phyloP scores from a whole-genome alignment of 2,329 filamentous ascomycete species.

The Blumeriella jaapii region DNA sequence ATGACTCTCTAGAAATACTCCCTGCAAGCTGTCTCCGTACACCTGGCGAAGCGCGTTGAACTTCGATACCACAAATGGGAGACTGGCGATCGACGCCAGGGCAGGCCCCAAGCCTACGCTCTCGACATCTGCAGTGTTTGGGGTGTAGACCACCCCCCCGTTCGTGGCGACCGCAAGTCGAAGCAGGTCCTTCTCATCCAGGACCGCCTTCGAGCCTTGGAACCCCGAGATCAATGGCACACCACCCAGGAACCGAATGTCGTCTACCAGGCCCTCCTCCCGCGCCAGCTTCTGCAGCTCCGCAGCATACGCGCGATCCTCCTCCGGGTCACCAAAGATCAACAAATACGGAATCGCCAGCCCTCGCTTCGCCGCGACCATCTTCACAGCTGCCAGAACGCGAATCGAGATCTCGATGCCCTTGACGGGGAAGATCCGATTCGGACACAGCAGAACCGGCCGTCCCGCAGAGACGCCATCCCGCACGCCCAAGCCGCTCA shows the following conservation, averaged over 20 bases:
- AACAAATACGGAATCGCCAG: neutral
- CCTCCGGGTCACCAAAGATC: conserved; percentile 3
- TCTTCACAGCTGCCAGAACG: conserved; percentile 1
- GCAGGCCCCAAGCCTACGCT: conserved; percentile 3
- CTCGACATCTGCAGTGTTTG: neutral
- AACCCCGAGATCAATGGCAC: conserved; percentile 1
- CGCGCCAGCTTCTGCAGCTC: neutral
- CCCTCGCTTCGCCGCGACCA: neutral
- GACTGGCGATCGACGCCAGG: conserved; percentile 1
- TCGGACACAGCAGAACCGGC: conserved; percentile 1
- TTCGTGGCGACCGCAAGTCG: neutral
- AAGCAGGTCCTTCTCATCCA: conserved; percentile 3
- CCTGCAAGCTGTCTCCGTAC: neutral
- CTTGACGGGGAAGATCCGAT: conserved; percentile 3
- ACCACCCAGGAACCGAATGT: conserved; percentile 1
- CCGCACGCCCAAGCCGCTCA: neutral
- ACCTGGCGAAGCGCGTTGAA: conserved; percentile 2
- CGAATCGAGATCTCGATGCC: conserved; percentile 3
- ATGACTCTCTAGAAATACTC: neutral
- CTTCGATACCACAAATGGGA: conserved; percentile 1
- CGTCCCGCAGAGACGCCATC: neutral
- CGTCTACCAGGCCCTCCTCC: neutral
- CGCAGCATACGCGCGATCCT: conserved; percentile 1
- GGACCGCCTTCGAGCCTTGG: neutral
- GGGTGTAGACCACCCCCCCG: conserved; percentile 1